phyloP scores from a whole-genome alignment of 129 eudicot genomes.

The Deinandra increscens region DNA sequence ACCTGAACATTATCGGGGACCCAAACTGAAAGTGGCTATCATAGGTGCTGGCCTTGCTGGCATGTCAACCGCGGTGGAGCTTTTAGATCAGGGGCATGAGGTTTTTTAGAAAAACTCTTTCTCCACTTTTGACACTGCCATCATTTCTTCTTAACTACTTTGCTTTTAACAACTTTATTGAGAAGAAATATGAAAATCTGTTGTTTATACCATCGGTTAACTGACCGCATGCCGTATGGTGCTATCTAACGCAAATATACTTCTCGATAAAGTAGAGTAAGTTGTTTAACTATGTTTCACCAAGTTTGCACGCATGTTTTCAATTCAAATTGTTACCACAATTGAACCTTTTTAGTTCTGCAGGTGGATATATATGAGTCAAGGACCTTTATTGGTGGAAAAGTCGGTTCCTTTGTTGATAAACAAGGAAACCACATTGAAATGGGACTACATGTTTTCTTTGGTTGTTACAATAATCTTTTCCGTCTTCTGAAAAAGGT shows the following conservation, averaged over 20 bases:
- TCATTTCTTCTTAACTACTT: constrained; percentile 6
- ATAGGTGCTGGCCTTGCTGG: constrained; percentile 99
- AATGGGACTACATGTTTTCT: constrained; percentile 98
- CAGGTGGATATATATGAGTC: constrained; percentile 98
- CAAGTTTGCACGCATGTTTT: constrained; percentile 9
- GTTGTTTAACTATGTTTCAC: constrained; percentile 11
- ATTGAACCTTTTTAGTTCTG: constrained; percentile 12
- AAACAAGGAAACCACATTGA: constrained; percentile 92
- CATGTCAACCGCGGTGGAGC: constrained; percentile 99
- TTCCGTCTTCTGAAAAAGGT: constrained; percentile 96
- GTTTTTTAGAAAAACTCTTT: constrained; percentile 28
- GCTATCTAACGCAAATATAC: constrained; percentile 3
- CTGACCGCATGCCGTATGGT: constrained; percentile 2
- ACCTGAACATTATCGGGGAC: constrained; percentile 89
- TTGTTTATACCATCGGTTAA: not conserved
- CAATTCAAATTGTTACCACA: constrained; percentile 15
- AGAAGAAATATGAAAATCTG: not conserved
- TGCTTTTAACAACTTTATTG: constrained; percentile 11
- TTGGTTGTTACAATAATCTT: constrained; percentile 97
- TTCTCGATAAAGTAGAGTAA: not conserved
- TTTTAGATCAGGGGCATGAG: constrained; percentile 98
- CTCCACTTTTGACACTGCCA: not conserved
- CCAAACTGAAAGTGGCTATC: constrained; percentile 95
- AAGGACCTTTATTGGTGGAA: constrained; percentile 92
- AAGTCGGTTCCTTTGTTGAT: constrained; percentile 96